Evolutionary conservation across 768 basidiomycete genomes (phyloP), one percentile per base, ranked within the genome.

Genomic region (Suillus spraguei): DNA sequence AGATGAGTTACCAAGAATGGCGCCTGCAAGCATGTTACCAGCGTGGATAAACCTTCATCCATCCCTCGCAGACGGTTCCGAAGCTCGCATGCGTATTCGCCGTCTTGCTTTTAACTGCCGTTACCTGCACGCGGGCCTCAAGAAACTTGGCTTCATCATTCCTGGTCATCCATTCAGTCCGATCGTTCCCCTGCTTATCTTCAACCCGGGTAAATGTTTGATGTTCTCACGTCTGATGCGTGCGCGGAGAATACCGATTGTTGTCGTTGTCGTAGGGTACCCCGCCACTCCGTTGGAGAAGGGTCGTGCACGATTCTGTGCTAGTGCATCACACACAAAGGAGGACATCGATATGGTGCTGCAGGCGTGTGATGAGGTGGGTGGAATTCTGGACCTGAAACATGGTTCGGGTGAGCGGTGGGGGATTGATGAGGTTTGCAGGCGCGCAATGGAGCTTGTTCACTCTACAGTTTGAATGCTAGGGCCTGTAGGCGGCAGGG

Each of bases 281-380:
- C 92, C 90, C 5, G 95, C 95, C 1, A 97, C 95, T 24, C 88
- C 95, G 14, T 85, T 99, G 44, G 87, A 95, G 65, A 94, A 93
- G 11, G 85, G 87, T 50, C 86, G 97, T 38, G 94, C 95, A 59
- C 83, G 97, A 69, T 97, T 99, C 82, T 99, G 97, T 72, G 84
- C 97, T 22, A 94, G 92, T 63, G 92, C 97, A 14, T 81, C 95
- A 55, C 97, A 99, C 81, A 99, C 96, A 61, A 99, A 99, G 80
- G 91, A 95, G 68, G 97, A 99, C 71, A 87, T 99, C 62, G 97
- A 99, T 78, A 79, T 80, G 16, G 78, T 99, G 38, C 81, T 99
- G 50, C 79, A 83, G 49, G 96, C 97, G 9, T 94, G 91, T 70
- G 94, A 97, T 75, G 96, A 97, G 77, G 81, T 99, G 65, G 97